These are phyloP conservation scores for Lactarius psammicola DNA, from an alignment of 768 basidiomycete genomes.

Conservation along the genomic window DNA sequence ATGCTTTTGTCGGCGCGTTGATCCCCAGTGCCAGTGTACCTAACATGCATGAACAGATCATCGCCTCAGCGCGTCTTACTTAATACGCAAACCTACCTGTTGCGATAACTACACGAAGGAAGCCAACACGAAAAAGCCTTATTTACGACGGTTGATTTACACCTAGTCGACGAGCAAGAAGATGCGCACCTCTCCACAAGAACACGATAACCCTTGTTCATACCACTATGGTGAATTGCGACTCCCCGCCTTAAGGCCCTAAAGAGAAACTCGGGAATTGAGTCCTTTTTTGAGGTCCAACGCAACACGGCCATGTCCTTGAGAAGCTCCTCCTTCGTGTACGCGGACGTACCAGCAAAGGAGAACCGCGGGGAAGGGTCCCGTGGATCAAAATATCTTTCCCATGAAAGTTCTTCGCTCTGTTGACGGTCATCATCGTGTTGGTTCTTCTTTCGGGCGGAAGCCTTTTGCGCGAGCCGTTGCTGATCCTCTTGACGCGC, in stretches of 20 bases:
- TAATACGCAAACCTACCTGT: constrained; percentile 43
- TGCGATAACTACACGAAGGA: constrained; percentile 62
- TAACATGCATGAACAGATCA: constrained; percentile 26
- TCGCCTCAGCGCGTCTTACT: neutral
- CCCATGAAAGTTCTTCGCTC: constrained; percentile 41
- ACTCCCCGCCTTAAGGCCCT: constrained; percentile 56
- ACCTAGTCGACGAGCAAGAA: neutral
- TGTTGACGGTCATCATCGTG: constrained; percentile 33
- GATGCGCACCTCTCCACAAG: constrained; percentile 52
- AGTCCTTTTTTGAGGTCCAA: constrained; percentile 35
- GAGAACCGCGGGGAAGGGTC: constrained; percentile 61
- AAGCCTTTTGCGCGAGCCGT: constrained; percentile 41
- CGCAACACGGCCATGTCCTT: constrained; percentile 45
- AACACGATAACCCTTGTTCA: constrained; percentile 60
- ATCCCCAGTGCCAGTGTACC: constrained; percentile 73
- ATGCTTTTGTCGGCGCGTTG: constrained; percentile 68
- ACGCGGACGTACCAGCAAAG: constrained; percentile 48
- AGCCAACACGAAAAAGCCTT: constrained; percentile 62
- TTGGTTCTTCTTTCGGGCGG: constrained; percentile 40
- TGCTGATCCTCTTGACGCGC: constrained; percentile 48
- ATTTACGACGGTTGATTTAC: neutral
- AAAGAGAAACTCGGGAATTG: constrained; percentile 47
- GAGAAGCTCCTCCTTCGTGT: constrained; percentile 48
- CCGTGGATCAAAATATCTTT: constrained; percentile 54
- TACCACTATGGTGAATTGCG: constrained; percentile 67